These are phyloP conservation scores for Cardiospermum halicacabum DNA, from an alignment of 345 rosid genomes.

Conservation along the genomic window DNA sequence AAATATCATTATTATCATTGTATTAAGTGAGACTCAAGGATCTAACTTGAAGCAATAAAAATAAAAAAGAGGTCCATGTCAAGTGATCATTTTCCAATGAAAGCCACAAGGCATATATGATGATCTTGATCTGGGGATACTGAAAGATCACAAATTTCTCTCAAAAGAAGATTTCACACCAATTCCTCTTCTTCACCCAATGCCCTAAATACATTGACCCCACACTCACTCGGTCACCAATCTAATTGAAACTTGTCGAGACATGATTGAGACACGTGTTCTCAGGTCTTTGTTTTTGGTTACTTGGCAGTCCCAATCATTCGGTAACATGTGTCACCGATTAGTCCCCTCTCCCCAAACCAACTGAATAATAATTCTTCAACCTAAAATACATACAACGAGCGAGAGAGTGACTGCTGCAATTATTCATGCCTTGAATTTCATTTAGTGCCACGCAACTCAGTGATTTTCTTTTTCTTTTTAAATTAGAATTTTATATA, in stretches of 20 bases:
- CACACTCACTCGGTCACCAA: neutral
- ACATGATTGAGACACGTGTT: conserved; percentile 23
- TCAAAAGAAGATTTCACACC: conserved; percentile 29
- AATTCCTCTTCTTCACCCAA: conserved; percentile 17
- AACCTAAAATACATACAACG: conserved; percentile 52
- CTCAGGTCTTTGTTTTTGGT: conserved; percentile 24
- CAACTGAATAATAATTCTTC: conserved; percentile 55
- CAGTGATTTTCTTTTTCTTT: too few species aligned
- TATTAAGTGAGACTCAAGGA: conserved; percentile 17
- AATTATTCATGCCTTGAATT: conserved; percentile 78
- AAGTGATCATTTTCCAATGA: conserved; percentile 39
- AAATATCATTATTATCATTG: conserved; percentile 6
- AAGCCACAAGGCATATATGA: conserved; percentile 43
- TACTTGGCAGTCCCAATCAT: conserved; percentile 43
- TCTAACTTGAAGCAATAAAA: conserved; percentile 22
- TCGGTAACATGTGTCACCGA: conserved; percentile 39
- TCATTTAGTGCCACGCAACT: conserved; percentile 49
- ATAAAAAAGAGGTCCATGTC: conserved; percentile 16
- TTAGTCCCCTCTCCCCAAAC: conserved; percentile 16
- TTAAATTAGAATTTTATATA: too few species aligned
- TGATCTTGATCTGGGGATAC: conserved; percentile 48
- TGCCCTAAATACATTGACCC: conserved; percentile 20
- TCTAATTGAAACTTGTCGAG: conserved; percentile 28
- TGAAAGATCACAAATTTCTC: conserved; percentile 34
- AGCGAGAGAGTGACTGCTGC: conserved; percentile 41